phyloP scores from a whole-genome alignment of 371 early-diverging fungal species.

The Conidiobolus incongruus region DNA sequence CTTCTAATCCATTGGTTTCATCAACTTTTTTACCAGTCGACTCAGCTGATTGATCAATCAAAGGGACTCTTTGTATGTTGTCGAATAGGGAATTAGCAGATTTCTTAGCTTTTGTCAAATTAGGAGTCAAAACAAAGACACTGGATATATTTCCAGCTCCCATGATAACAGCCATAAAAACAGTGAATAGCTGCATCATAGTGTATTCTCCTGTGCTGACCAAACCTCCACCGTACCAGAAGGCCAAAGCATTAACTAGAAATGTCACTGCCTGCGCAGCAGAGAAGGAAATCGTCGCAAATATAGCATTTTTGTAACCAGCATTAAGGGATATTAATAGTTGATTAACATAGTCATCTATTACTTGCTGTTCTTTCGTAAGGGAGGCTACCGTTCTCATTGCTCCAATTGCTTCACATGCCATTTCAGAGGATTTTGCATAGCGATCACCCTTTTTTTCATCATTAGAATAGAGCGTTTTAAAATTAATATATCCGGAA shows the following conservation, averaged over 20 bases:
- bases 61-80: constrained; percentile 48
- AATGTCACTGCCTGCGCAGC: constrained; percentile 38
- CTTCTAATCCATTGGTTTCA: constrained; percentile 22
- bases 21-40: constrained; percentile 29
- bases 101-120: constrained; percentile 29
- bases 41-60: constrained; percentile 13
- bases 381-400: too few species aligned
- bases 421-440: constrained; percentile 15
- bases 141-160: constrained; percentile 11
- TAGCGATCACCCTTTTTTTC: constrained; percentile 1
- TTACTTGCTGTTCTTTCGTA: constrained; percentile 44
- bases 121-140: constrained; percentile 5
- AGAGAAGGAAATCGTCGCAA: constrained; percentile 30
- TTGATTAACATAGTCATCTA: constrained; percentile 20
- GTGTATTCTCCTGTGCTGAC: constrained; percentile 9
- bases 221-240: constrained; percentile 51
- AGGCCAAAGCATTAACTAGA: constrained; percentile 40
- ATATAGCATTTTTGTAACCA: constrained; percentile 25
- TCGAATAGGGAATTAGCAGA: constrained; percentile 65
- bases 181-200: constrained; percentile 8
- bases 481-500: constrained; percentile 5
- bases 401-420: too few species aligned
- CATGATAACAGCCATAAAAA: constrained; percentile 21
- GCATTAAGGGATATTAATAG: constrained; percentile 31
- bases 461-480: constrained; percentile 7